A percentile compares a stretch with the other conserved stretches of the same genome.
phyloP scores from a whole-genome alignment of 2,329 filamentous ascomycete genomes.

The Fusarium pseudonygamai region DNA sequence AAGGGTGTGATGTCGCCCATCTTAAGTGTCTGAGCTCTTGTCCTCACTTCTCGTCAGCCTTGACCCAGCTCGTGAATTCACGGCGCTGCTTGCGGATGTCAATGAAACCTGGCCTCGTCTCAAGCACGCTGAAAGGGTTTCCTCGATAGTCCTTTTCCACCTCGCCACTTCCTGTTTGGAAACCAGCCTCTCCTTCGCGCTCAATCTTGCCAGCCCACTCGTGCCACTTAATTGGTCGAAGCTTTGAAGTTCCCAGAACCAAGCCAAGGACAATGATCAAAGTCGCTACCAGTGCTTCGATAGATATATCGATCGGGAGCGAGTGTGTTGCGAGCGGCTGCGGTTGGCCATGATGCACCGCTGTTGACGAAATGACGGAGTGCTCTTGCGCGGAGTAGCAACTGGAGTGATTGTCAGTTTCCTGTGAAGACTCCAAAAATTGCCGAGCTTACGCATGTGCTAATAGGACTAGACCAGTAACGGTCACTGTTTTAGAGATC shows the following conservation, averaged over 20 bases:
- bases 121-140: constrained; percentile 82
- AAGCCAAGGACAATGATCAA: constrained; percentile 85
- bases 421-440: background rate
- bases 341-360: constrained; percentile 55
- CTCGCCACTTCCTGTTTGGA: constrained; percentile 66
- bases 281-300: constrained; percentile 85
- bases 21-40: background rate
- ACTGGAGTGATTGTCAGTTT: constrained; percentile 58
- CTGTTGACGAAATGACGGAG: constrained; percentile 73
- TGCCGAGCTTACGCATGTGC: constrained; percentile 78
- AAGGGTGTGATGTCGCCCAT: background rate
- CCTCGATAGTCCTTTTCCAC: constrained; percentile 75
- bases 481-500: constrained; percentile 75
- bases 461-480: constrained; percentile 80
- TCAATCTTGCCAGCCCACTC: constrained; percentile 88
- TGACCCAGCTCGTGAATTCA: constrained; percentile 82
- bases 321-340: constrained; percentile 54
- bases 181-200: constrained; percentile 72
- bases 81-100: constrained; percentile 84
- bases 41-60: constrained; percentile 45
- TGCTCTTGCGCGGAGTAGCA: constrained; percentile 98
- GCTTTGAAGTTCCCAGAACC: constrained; percentile 77
- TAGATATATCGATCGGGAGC: constrained; percentile 84
- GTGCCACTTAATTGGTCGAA: constrained; percentile 87
- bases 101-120: constrained; percentile 84